Evolutionary conservation across 306 rosid genomes (phyloP).

Genomic region (Cucurbita pepo): DNA sequence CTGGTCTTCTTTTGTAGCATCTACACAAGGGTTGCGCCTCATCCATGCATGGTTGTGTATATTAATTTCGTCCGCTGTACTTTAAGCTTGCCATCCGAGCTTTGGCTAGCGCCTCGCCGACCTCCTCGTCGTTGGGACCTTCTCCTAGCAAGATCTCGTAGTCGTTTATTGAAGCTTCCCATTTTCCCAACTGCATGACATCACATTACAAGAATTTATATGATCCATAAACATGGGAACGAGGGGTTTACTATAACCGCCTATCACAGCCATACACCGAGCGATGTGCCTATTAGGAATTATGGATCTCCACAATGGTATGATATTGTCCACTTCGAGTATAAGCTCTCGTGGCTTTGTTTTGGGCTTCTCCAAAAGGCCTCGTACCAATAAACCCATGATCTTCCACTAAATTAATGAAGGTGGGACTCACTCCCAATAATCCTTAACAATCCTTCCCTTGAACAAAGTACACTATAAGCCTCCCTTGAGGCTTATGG

Average conservation of each 20-base stretch:
- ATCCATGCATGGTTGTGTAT: neutral
- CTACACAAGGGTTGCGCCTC: neutral
- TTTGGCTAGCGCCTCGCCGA: conserved; percentile 29
- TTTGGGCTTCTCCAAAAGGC: no score
- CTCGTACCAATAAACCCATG: no score
- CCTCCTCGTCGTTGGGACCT: conserved; percentile 41
- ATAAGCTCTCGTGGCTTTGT: no score
- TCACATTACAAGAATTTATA: neutral
- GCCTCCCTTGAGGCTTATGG: no score
- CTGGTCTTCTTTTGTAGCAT: neutral
- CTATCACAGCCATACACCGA: no score
- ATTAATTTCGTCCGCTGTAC: neutral
- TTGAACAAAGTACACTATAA: no score
- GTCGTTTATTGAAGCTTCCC: conserved; percentile 64
- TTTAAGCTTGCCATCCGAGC: conserved; percentile 14
- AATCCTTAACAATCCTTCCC: no score
- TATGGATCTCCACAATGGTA: no score
- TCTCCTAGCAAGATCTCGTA: conserved; percentile 40
- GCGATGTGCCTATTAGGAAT: no score
- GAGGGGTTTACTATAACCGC: neutral
- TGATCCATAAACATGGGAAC: neutral
- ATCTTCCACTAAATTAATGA: no score
- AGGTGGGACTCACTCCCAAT: no score
- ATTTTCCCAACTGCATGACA: conserved; percentile 43
- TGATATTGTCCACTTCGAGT: no score